phyloP scores from a whole-genome alignment of 345 rosid genomes.

The Rhodamnia argentea region DNA sequence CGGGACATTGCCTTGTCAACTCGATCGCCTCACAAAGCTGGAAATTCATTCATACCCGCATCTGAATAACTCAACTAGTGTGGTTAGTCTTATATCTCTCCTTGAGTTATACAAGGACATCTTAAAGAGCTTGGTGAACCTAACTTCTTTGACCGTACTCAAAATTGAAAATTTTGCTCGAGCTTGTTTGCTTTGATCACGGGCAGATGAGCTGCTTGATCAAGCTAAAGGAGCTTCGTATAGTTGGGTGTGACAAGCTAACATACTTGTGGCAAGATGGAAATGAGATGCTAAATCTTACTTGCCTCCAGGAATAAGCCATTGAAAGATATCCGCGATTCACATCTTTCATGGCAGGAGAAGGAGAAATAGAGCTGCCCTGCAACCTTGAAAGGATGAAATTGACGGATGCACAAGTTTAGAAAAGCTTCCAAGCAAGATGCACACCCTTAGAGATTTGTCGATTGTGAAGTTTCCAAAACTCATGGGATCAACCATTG shows the following conservation, averaged over 20 bases:
- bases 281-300: too few relatives aligned
- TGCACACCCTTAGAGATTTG: not conserved
- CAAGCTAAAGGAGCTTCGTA: not conserved
- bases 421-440: too few relatives aligned
- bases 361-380: too few relatives aligned
- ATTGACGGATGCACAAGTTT: too few relatives aligned
- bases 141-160: not conserved
- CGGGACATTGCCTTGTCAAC: rapidly evolving
- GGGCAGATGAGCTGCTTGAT: not conserved
- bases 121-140: rapidly evolving
- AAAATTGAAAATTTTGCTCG: rapidly evolving
- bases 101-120: not conserved
- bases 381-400: not conserved
- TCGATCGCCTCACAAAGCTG: not conserved
- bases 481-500: not conserved
- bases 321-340: not conserved
- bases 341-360: rapidly evolving
- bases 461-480: rapidly evolving
- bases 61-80: not conserved
- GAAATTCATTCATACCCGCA: rapidly evolving
- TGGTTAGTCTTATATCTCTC: rapidly evolving
- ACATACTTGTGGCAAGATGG: not conserved
- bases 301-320: not conserved
- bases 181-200: not conserved
- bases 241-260: rapidly evolving